Evolutionary conservation across 257 asterid genomes (phyloP), one percentile per base, ranked within the genome.

Genomic region (Osmanthus fragrans): DNA sequence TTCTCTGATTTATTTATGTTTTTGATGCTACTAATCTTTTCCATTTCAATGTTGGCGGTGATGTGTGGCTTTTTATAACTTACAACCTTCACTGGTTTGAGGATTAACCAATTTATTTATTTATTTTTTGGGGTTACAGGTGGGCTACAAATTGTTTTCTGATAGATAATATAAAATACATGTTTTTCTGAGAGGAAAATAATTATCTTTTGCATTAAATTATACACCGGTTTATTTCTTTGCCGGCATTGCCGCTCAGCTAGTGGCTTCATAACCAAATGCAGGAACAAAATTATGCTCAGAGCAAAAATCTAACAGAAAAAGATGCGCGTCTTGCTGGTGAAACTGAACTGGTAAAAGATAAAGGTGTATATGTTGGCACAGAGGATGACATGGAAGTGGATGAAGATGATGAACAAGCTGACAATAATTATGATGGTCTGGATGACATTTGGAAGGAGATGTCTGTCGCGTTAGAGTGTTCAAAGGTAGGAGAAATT

Each of bases 391-490:
- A 89, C 51, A 80, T 70, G 51, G 80, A 77, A 13, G 64, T 70
- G 72, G 93, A 90, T 34, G 93, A 84, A 49, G 85, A 73, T 78
- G 84, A 72, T 65, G 89, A 84, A 54, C 76, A 65, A 64, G 80
- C 92, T 51, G 89, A 85, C 71, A 71, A 83, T 60, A 81, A 83
- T 82, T 81, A 83, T 72, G 97, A 95, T 79, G 96, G 96, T 60
- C 82, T 93, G 58, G 91, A 82, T 78, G 97, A 89, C 80, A 93
- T 93, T 64, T 95, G 99, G 99, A 88, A 85, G 68, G 89, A 90
- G 79, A 92, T 94, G 97, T 76, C 80, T 30, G 85, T 89, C 82
- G 97, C 93, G 25, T 70, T 93, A 37, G 99, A 93, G 86, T 82
- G 84, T 88, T 88, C 97, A 73, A 93, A 95, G 99, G 99, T 95